A percentile compares a stretch with the other conserved stretches of the same genome.
phyloP scores from a whole-genome alignment of 768 basidiomycete species.

The Leccinum rimulosum region DNA sequence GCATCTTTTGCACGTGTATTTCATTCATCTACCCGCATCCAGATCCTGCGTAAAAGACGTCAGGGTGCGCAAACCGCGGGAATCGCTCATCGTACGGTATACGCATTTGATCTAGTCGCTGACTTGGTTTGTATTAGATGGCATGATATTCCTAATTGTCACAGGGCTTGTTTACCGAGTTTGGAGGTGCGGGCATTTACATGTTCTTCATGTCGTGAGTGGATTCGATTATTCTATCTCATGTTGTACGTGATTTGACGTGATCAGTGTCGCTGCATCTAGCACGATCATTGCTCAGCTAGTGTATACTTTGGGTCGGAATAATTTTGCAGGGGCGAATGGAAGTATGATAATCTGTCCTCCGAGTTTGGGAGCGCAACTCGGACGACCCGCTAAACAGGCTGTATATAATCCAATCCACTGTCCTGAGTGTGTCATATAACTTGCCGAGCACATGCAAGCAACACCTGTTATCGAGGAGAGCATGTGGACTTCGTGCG shows the following conservation, averaged over 20 bases:
- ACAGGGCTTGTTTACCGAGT: slow-evolving; percentile 64
- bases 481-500: too few relatives aligned
- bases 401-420: too few relatives aligned
- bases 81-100: background rate
- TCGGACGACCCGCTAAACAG: too few relatives aligned
- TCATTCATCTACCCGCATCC: background rate
- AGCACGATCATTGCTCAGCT: slow-evolving; percentile 80
- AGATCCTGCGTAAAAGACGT: slow-evolving; percentile 7
- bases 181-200: slow-evolving; percentile 88
- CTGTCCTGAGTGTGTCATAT: too few relatives aligned
- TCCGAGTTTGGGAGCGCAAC: too few relatives aligned
- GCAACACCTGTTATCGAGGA: too few relatives aligned
- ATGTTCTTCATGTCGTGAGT: slow-evolving; percentile 88
- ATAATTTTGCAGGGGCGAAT: slow-evolving; percentile 85
- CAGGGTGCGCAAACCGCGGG: slow-evolving; percentile 1
- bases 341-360: slow-evolving; percentile 89
- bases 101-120: background rate
- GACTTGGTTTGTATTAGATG: slow-evolving; percentile 50
- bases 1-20: slow-evolving; percentile 72
- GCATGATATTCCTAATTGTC: slow-evolving; percentile 91
- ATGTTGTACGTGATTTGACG: background rate
- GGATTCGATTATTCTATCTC: background rate
- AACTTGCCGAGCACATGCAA: too few relatives aligned
- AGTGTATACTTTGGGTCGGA: slow-evolving; percentile 82
- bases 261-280: slow-evolving; percentile 1